Evolutionary conservation across 768 basidiomycete genomes (phyloP).

Genomic region (Mycena sanguinolenta): DNA sequence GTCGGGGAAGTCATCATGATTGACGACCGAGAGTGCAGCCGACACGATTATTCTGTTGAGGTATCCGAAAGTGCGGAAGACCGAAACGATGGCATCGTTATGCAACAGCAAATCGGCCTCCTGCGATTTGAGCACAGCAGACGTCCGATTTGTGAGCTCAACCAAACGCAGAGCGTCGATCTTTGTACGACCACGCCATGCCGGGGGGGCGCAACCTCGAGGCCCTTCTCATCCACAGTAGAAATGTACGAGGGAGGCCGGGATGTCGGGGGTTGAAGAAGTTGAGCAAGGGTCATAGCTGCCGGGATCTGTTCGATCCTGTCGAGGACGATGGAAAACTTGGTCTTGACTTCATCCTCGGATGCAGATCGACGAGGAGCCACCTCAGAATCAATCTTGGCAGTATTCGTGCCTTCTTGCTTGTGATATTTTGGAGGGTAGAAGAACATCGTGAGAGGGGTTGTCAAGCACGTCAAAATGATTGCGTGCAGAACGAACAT

Average conservation of each 20-base stretch:
- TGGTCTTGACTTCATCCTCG: conserved; percentile 62
- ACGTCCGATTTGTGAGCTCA: conserved; percentile 90
- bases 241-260: conserved; percentile 6
- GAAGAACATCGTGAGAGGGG: conserved; percentile 82
- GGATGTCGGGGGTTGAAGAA: conserved; percentile 62
- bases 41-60: conserved; percentile 77
- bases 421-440: conserved; percentile 77
- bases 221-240: conserved; percentile 47
- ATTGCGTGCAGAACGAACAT: conserved; percentile 91
- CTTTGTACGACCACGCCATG: conserved; percentile 46
- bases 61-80: conserved; percentile 83
- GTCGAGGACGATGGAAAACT: conserved; percentile 81
- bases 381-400: conserved; percentile 36
- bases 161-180: conserved; percentile 90
- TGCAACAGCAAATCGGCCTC: conserved; percentile 77
- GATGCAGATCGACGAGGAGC: conserved; percentile 26
- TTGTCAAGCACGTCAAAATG: conserved; percentile 86
- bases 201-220: conserved; percentile 30
- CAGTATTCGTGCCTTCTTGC: conserved; percentile 41
- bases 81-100: conserved; percentile 78
- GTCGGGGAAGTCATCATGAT: conserved; percentile 76
- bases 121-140: conserved; percentile 86
- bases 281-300: conserved; percentile 84
- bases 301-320: conserved; percentile 85
- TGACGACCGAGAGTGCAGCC: conserved; percentile 82